A percentile compares a stretch with the other conserved stretches of the same genome.
Conservation (phyloP, 2,329 filamentous ascomycete genomes). For the Diaporthe vaccinii region DNA sequence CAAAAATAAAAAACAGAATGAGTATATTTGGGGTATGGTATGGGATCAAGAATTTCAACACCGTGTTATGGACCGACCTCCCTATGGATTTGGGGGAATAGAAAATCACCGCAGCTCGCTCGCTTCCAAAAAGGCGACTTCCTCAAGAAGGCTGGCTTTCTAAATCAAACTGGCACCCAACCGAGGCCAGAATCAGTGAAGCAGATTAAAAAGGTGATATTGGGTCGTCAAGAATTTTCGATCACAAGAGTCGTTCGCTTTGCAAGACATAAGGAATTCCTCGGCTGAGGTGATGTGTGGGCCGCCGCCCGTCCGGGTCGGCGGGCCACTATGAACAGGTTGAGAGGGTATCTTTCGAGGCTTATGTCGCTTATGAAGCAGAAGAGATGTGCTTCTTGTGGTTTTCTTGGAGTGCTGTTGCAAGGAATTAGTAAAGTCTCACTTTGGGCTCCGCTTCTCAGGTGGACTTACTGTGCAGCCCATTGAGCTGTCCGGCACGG, state of each 20-base stretch:
- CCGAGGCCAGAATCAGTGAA: conserved; percentile 25
- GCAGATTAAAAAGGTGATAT: conserved; percentile 38
- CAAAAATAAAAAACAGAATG: conserved; percentile 21
- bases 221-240: conserved; percentile 37
- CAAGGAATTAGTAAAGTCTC: conserved; percentile 46
- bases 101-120: conserved; percentile 28
- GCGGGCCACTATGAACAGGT: conserved; percentile 10
- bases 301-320: conserved; percentile 15
- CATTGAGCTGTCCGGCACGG: conserved; percentile 67
- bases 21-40: conserved; percentile 31
- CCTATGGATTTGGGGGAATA: conserved; percentile 1
- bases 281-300: conserved; percentile 31
- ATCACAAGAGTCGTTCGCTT: conserved; percentile 36
- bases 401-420: conserved; percentile 58
- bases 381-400: conserved; percentile 53
- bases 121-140: conserved; percentile 30
- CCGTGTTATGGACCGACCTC: conserved; percentile 29
- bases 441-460: neutral
- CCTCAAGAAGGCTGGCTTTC: conserved; percentile 34
- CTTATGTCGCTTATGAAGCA: conserved; percentile 46
- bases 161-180: conserved; percentile 28
- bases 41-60: conserved; percentile 25
- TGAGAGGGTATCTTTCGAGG: conserved; percentile 9
- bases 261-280: conserved; percentile 39
- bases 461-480: conserved; percentile 65